Percentiles rank a stretch among this genome's conserved stretches.
These are phyloP conservation scores for Gonium pectorale DNA, from an alignment of 139 green algal species.

Conservation along the genomic window DNA sequence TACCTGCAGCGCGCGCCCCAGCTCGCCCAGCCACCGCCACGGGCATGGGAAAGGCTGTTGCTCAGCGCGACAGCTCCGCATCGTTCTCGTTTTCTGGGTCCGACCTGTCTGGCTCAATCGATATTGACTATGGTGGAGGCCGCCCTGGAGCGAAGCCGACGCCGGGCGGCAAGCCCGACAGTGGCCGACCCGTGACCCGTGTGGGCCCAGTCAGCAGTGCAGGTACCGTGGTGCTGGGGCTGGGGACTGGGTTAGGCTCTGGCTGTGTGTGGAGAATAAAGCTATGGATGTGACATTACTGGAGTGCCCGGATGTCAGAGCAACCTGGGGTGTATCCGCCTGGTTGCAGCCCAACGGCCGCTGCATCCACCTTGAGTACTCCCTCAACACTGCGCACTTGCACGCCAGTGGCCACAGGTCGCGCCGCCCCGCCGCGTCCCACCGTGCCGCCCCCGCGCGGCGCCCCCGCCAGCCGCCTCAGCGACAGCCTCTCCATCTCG, in stretches of 20 bases:
- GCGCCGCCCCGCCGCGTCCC: neutral
- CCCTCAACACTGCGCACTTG: neutral
- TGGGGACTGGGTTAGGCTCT: neutral
- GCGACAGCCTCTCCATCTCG: neutral
- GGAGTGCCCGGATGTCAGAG: neutral
- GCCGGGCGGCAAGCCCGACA: neutral
- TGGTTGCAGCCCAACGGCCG: neutral
- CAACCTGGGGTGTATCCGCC: neutral
- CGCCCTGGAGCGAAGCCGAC: neutral
- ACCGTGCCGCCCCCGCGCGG: neutral
- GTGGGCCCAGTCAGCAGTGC: neutral
- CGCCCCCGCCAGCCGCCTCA: neutral
- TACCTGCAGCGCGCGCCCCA: neutral
- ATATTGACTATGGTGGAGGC: neutral
- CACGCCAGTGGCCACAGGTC: neutral
- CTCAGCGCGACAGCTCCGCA: neutral
- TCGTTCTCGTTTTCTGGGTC: slow-evolving; percentile 4
- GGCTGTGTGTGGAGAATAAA: neutral
- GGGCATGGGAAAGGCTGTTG: neutral
- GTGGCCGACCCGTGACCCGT: neutral
- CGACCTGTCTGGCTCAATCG: slow-evolving; percentile 31
- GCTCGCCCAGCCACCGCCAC: neutral
- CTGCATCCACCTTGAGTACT: neutral
- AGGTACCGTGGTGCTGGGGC: neutral
- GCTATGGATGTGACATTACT: neutral